Evolutionary conservation across 345 rosid genomes (phyloP).

Genomic region (Psidium friedrichsthalianum): DNA sequence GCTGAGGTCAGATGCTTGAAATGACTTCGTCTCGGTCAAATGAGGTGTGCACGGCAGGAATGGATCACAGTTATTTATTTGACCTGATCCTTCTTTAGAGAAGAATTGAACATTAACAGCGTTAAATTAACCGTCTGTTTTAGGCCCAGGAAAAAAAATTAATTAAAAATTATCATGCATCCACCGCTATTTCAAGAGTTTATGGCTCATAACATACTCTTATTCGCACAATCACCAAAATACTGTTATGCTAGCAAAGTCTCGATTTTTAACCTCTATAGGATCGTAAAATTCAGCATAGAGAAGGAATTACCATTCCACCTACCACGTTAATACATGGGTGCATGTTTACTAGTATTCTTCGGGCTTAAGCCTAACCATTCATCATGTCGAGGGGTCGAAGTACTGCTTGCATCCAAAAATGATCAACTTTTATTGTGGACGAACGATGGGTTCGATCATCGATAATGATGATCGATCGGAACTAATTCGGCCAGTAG

Average conservation of each 20-base stretch:
- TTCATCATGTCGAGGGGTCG: neutral
- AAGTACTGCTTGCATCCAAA: neutral
- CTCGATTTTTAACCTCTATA: neutral
- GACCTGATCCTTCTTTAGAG: neutral
- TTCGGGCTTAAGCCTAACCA: neutral
- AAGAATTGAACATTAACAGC: neutral
- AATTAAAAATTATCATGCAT: no score
- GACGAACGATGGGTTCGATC: neutral
- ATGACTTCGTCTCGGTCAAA: neutral
- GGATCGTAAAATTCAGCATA: no score
- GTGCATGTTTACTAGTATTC: neutral
- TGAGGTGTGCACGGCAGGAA: neutral
- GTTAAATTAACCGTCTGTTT: no score
- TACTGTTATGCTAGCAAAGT: no score
- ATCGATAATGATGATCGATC: fast-evolving
- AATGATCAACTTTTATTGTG: fast-evolving
- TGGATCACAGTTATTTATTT: neutral
- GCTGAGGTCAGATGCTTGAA: neutral
- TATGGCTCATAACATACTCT: no score
- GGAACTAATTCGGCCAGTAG: neutral
- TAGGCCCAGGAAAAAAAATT: no score
- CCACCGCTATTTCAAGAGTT: fast-evolving
- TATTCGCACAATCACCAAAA: no score
- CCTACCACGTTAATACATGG: neutral
- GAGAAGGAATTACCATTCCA: neutral